phyloP scores from a whole-genome alignment of 768 basidiomycete genomes.

The Lactarius sanguifluus region DNA sequence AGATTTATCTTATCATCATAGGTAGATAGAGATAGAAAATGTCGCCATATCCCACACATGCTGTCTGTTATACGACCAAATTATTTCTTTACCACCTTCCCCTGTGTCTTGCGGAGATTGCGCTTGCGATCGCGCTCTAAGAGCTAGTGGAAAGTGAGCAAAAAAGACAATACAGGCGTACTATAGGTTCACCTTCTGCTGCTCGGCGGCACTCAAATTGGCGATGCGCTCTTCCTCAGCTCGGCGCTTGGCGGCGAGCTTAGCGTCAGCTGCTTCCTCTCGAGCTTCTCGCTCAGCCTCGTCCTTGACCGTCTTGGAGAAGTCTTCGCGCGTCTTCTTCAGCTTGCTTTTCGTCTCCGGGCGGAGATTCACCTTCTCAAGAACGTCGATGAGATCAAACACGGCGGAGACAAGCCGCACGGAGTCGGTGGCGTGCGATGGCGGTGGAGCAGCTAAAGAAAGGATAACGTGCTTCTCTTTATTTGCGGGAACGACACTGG shows the following conservation, averaged over 20 bases:
- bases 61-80: not conserved
- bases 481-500: slow-evolving; percentile 47
- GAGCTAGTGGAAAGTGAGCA: slow-evolving; percentile 39
- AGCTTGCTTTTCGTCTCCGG: slow-evolving; percentile 84
- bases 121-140: slow-evolving; percentile 80
- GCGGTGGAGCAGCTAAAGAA: slow-evolving; percentile 55
- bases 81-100: slow-evolving; percentile 58
- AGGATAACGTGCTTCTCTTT: slow-evolving; percentile 77
- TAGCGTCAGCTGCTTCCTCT: slow-evolving; percentile 71
- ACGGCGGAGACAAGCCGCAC: slow-evolving; percentile 59
- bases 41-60: not conserved
- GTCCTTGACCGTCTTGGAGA: slow-evolving; percentile 66
- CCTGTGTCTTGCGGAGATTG: slow-evolving; percentile 64
- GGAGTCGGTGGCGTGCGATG: slow-evolving; percentile 49
- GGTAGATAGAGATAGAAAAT: slow-evolving; percentile 8
- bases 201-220: slow-evolving; percentile 73
- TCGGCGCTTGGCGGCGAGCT: slow-evolving; percentile 68
- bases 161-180: slow-evolving; percentile 9
- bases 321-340: slow-evolving; percentile 66
- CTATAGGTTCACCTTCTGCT: slow-evolving; percentile 63
- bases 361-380: slow-evolving; percentile 55
- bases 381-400: slow-evolving; percentile 74
- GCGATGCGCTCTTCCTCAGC: slow-evolving; percentile 72
- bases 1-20: slow-evolving; percentile 4
- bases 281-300: slow-evolving; percentile 65